Conservation (phyloP, 805 yeast genomes). For the Blastobotrys muscicola region DNA sequence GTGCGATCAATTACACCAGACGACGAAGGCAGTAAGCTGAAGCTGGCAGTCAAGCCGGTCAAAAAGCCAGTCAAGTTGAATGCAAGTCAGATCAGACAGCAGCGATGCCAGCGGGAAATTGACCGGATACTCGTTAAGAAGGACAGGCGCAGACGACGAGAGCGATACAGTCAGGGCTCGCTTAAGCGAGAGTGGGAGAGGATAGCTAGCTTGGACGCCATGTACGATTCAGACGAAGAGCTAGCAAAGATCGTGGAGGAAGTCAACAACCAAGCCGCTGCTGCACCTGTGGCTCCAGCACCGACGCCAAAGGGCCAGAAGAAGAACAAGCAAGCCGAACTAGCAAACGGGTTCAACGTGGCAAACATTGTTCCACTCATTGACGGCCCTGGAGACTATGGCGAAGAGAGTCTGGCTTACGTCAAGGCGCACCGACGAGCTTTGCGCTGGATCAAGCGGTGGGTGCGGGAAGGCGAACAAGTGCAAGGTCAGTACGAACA, state of each 20-base stretch:
- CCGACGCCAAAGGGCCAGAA: neutral
- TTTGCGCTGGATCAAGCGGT: constrained; percentile 19
- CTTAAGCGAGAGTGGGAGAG: constrained; percentile 21
- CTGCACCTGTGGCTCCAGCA: neutral
- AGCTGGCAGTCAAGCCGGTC: neutral
- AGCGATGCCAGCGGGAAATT: constrained; percentile 15
- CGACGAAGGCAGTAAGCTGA: neutral
- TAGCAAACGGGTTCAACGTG: neutral
- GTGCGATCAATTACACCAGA: neutral
- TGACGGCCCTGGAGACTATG: constrained; percentile 16
- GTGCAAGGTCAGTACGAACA: neutral
- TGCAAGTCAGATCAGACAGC: constrained; percentile 5
- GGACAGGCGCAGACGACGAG: constrained; percentile 15
- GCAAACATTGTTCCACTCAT: constrained; percentile 3
- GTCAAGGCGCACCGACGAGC: constrained; percentile 20
- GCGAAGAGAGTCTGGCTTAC: constrained; percentile 20
- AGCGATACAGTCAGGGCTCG: constrained; percentile 19
- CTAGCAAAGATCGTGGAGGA: constrained; percentile 10
- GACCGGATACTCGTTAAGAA: constrained; percentile 16
- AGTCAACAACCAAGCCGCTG: neutral
- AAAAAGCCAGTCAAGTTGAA: neutral
- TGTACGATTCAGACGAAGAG: constrained; percentile 29
- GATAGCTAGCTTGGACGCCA: constrained; percentile 25
- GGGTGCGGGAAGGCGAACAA: constrained; percentile 8
- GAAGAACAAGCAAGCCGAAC: neutral